These are phyloP conservation scores for Excoecaria cochinchinensis DNA, from an alignment of 345 rosid species.

Conservation along the genomic window DNA sequence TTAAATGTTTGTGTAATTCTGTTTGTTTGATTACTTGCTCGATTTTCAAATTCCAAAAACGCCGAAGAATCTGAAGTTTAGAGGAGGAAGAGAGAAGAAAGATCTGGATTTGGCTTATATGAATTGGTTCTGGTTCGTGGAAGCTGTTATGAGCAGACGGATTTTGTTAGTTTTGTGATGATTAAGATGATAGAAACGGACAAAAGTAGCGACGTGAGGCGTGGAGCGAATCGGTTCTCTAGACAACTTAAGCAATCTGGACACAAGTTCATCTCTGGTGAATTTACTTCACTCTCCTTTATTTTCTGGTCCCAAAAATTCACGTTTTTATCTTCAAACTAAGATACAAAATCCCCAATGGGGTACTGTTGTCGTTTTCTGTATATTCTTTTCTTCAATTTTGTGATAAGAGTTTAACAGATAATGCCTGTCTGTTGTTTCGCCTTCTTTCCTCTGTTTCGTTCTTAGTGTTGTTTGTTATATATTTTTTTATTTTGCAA, in stretches of 20 bases:
- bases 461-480: conserved; percentile 4
- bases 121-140: conserved; percentile 23
- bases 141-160: conserved; percentile 26
- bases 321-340: background rate
- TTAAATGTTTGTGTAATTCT: background rate
- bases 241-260: conserved; percentile 53
- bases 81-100: conserved; percentile 14
- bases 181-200: conserved; percentile 49
- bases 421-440: conserved; percentile 17
- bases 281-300: conserved; percentile 22
- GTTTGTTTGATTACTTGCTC: background rate
- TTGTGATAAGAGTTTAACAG: conserved; percentile 26
- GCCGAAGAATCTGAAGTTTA: background rate
- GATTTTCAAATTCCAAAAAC: background rate
- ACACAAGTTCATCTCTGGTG: conserved; percentile 44
- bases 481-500: conserved; percentile 13
- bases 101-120: conserved; percentile 28
- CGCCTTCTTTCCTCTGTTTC: conserved; percentile 7
- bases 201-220: conserved; percentile 60
- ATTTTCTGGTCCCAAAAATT: conserved; percentile 16
- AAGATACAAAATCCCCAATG: conserved; percentile 21
- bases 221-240: conserved; percentile 54
- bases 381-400: conserved; percentile 14
- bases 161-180: conserved; percentile 15
- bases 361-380: conserved; percentile 39